Evolutionary conservation across 1,284 basidiomycete genomes (phyloP), one percentile per base, ranked within the genome.

Genomic region (Sporisorium scitamineum): DNA sequence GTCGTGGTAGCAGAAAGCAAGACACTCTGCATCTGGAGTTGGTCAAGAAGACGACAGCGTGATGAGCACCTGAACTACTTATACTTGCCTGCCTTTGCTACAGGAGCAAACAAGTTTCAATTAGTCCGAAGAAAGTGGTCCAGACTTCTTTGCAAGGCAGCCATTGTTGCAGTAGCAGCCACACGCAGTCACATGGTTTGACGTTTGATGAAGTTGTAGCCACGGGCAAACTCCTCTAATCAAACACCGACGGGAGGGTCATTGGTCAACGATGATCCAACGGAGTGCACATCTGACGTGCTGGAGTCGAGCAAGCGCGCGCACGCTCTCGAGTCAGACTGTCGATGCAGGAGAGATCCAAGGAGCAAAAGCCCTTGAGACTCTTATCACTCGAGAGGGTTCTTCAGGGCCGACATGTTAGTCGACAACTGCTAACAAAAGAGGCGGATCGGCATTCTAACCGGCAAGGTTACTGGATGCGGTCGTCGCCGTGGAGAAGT

Each of bases 271-370:
- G 24, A 54, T 47, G 44, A 31, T 10, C 39, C 34, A 54, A 54
- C 39, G 20, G n/a, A 20, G 29, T 29, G 39, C 24, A 50, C 16
- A 14, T 39, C 20, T 60, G 57, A 51, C 63, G 63, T 60, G 63
- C 56, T 64, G n/a, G n/a, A 20, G n/a, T n/a, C 20, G 29, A 59
- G 39, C 26, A 29, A 27, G 24, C 6, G 14, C 24, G 41, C 20
- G 45, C 45, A 20, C 31, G 16, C 45, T 27, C 22, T 66, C 57
- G 53, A 66, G 64, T 60, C 64, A 66, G 53, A 34, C 52, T 26
- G 41, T 54, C 39, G 39, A 29, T 48, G n/a, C 27, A 31, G 48
- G 48, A 45, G 50, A 53, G 29, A 32, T 42, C 48, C 39, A 39
- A 39, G 20, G 14, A 11, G 37, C 37, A 5, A 18, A 39, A 39